Evolutionary conservation across 352 stramenopile species (phyloP), one percentile per base, ranked within the genome.

Genomic region (Globisporangium spinosum): DNA sequence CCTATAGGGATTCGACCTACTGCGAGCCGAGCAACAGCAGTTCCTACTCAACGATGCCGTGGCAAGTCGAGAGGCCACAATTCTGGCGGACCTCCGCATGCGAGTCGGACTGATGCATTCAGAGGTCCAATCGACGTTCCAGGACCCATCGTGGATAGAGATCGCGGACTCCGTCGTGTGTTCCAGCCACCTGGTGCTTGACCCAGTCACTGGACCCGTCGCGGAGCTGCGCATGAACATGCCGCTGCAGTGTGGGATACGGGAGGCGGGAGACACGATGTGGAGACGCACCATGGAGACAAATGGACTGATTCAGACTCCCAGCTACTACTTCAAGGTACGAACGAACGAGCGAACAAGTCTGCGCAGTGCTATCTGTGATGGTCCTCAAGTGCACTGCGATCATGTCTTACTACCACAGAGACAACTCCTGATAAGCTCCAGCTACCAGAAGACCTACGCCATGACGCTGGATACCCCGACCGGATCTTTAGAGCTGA

Each of bases 11-110:
- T 6, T 56, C 10, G 15, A 56, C 6, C 15, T 67, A 35, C 32
- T 69, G 56, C 38, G 35, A 29, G 64, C 57, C 43, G 54, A 69
- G 23, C 54, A 64, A 15, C 40, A 29, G 20, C 25, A 23, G 64
- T 35, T 57, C 38, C 20, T 64, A 20, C 13, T 40, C 23, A 62
- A 64, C 23, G 29, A 34, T 10, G 9, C 29, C 1, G 7, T 58
- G n/a, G 38, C 51, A 3, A 45, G 38, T 2, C 35, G 47, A 27
- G 43, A 64, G 10, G 23, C 5, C 15, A 10, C 17, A 15, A 6
- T 51, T 1, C 9, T 69, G 29, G 25, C 35, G 2, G 38, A 62
- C 3, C 45, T 64, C 17, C 54, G 23, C 6, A 20, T 17, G 29
- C 34, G 38, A 13, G 53, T 64, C 1, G 17, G 34, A n/a, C n/a